A percentile compares a stretch with the other conserved stretches of the same genome.
These are phyloP conservation scores for Polychaeton citri DNA, from an alignment of 2,329 filamentous ascomycete genomes.

Conservation along the genomic window DNA sequence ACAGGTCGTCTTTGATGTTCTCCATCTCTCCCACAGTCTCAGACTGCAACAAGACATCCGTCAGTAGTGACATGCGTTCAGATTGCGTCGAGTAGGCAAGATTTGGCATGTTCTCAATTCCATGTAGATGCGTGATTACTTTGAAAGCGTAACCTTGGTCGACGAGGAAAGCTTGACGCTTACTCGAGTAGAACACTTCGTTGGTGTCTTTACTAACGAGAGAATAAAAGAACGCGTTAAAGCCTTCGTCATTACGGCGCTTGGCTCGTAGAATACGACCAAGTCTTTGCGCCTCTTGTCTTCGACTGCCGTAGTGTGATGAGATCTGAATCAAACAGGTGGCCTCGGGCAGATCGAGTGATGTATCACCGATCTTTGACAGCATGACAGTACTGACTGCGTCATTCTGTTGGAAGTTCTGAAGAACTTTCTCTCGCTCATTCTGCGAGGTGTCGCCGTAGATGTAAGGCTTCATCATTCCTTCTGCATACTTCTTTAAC, in stretches of 20 bases:
- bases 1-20: slow-evolving; percentile 55
- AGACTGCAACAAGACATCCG: slow-evolving; percentile 86
- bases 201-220: slow-evolving; percentile 94
- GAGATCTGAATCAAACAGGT: slow-evolving; percentile 96
- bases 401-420: slow-evolving; percentile 91
- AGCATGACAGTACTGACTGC: slow-evolving; percentile 85
- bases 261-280: slow-evolving; percentile 92
- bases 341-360: slow-evolving; percentile 90
- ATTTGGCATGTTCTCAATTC: slow-evolving; percentile 70
- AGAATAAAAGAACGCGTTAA: slow-evolving; percentile 98
- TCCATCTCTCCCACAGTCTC: slow-evolving; percentile 61
- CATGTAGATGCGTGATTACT: slow-evolving; percentile 89
- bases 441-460: slow-evolving; percentile 76
- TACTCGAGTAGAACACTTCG: slow-evolving; percentile 96
- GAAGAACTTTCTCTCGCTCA: slow-evolving; percentile 74
- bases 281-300: slow-evolving; percentile 88
- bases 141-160: slow-evolving; percentile 99
- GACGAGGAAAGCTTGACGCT: slow-evolving; percentile 90
- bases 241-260: slow-evolving; percentile 90
- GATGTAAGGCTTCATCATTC: slow-evolving; percentile 77
- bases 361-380: slow-evolving; percentile 96
- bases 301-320: slow-evolving; percentile 89
- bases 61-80: slow-evolving; percentile 91
- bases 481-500: slow-evolving; percentile 69
- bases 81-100: slow-evolving; percentile 67